Evolutionary conservation across 1,284 basidiomycete genomes (phyloP), one percentile per base, ranked within the genome.

Genomic region (Ceratobasidium sp.): DNA sequence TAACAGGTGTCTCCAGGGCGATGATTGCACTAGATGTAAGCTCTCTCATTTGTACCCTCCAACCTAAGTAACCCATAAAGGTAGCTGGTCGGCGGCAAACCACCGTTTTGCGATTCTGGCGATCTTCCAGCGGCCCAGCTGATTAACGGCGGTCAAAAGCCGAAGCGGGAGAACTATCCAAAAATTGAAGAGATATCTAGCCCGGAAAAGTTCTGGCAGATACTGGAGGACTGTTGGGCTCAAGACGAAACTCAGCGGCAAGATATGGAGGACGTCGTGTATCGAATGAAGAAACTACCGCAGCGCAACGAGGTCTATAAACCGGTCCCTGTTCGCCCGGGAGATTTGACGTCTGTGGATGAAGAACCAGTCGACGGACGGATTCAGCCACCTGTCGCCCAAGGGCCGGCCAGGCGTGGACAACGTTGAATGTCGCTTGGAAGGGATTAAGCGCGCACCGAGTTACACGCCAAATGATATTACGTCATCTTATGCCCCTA

Each of bases 201-300:
- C 13, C 26, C 67, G 10, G 67, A 70, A 20, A 26, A 33, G 67
- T 23, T 70, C n/a, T 70, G 67, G 67, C 50, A 17, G 50, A 26
- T 70, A 7, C 40, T 70, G 9, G 67, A 56, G n/a, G 13, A 57
- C 10, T 70, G 67, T 44, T 70, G 67, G 67, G 67, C 67, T 6
- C 33, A 42, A 6, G 67, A 70, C 10, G 48, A 50, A 5, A 12
- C 2, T 15, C 17, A 54, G 28, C 67, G 67, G 28, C 67, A 50
- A 38, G 13, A 9, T 3, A 70, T 70, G 23, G 67, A 70, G 13
- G 50, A 56, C 5, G 67, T 70, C n/a, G 52, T 70, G n/a, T 15
- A 28, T 7, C 17, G 33, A 38, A 50, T 70, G 52, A 70, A 57
- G 28, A 7, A 42, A 26, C n/a, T 70, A 1, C 23, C 17, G 12